Evolutionary conservation across 2,329 filamentous ascomycete genomes (phyloP), one percentile per base, ranked within the genome.

Genomic region (Allantophomopsis lycopodina): DNA sequence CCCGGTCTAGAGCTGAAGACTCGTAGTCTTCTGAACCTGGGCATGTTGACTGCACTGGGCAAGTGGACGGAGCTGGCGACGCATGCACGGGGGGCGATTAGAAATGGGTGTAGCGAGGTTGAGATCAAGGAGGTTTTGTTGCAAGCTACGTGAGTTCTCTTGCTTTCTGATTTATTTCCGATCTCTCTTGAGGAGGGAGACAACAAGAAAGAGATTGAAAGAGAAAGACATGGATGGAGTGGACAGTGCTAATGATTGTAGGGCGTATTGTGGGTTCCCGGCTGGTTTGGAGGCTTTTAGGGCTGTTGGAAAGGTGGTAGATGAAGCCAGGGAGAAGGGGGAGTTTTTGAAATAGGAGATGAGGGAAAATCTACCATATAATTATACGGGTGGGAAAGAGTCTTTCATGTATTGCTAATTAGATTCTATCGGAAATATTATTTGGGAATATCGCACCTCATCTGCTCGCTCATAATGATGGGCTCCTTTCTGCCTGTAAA

Each of bases 61-160:
- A 51, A 52, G 40, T 53, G 52, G 51, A 48, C 43, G 31, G 52
- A 55, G 43, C 38, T 55, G 11, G 52, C 50, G 0, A 55, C 51
- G 35, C 52, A 55, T 48, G 51, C 53, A 16, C 38, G 51, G n/a
- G 52, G 52, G 14, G 52, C 52, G 2, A 41, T 55, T 4, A 47
- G 52, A 40, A 55, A 55, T 43, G 52, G 52, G 3, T 46, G 40
- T 23, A 47, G 36, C 16, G 51, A 53, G 40, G 42, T 53, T 35
- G 51, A 55, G 47, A 50, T 55, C 41, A 30, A 50, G 21, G 52
- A 55, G 43, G 46, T 48, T 14, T 36, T 55, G 21, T 45, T 55
- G 33, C 52, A 55, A 32, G 50, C 51, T 47, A 50, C 43, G 51
- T 53, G 30, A 31, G 47, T 48, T 8, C 17, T 31, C 8, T 11